Evolutionary conservation across 2,329 filamentous ascomycete species (phyloP).

Genomic region (Xylaria sp.): DNA sequence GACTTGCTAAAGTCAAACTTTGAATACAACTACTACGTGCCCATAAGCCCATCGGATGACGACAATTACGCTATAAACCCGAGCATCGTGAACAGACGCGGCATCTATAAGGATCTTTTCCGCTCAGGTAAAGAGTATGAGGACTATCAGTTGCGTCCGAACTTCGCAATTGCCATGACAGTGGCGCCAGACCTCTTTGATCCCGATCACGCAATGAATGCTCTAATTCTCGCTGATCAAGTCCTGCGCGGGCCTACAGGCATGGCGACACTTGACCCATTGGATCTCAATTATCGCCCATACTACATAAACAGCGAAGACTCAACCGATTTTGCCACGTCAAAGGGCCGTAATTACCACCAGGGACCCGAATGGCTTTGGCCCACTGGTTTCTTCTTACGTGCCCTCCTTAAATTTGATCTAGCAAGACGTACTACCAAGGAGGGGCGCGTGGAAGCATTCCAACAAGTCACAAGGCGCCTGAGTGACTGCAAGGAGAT

Average conservation of each 20-base stretch:
- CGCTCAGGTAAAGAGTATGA: conserved; percentile 93
- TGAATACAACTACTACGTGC: conserved; percentile 90
- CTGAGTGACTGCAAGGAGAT: conserved; percentile 84
- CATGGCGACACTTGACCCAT: conserved; percentile 94
- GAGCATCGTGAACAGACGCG: conserved; percentile 81
- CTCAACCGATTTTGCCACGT: conserved; percentile 85
- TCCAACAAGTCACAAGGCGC: conserved; percentile 90
- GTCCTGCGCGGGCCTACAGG: conserved; percentile 84
- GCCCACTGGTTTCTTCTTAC: conserved; percentile 94
- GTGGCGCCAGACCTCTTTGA: conserved; percentile 90
- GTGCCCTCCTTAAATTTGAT: conserved; percentile 90
- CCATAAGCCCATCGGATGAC: conserved; percentile 72
- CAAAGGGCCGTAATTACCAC: conserved; percentile 96
- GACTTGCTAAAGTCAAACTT: conserved; percentile 81
- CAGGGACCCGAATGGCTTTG: conserved; percentile 98
- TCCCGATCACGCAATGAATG: conserved; percentile 75
- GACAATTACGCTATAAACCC: conserved; percentile 79
- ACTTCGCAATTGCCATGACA: conserved; percentile 95
- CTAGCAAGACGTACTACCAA: conserved; percentile 67
- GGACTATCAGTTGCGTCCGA: conserved; percentile 93
- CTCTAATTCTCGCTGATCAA: conserved; percentile 80
- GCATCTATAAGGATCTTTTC: conserved; percentile 98
- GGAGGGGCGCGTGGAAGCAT: conserved; percentile 80
- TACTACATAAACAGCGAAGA: conserved; percentile 97
- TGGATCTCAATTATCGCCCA: conserved; percentile 89